Evolutionary conservation across 306 rosid species (phyloP).

Genomic region (Cucumis hystrix): DNA sequence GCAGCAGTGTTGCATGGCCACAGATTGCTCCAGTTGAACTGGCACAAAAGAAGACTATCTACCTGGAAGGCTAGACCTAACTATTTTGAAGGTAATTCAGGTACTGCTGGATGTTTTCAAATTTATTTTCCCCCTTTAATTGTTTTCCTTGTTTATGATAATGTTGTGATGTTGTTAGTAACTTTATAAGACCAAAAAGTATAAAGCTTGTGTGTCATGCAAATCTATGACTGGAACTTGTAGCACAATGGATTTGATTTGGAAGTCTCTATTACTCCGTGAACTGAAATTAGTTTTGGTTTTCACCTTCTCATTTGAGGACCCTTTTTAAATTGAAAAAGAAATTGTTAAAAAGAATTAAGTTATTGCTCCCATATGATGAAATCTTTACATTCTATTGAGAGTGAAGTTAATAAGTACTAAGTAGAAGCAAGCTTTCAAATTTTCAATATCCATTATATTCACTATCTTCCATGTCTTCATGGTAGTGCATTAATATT

Average conservation of each 20-base stretch:
- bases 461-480: neutral
- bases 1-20: constrained; percentile 52
- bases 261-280: neutral
- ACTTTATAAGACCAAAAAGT: neutral
- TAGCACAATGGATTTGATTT: neutral
- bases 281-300: neutral
- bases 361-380: neutral
- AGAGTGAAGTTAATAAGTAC: neutral
- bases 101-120: constrained; percentile 23
- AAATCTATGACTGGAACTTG: neutral
- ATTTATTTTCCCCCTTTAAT: neutral
- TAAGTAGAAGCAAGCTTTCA: neutral
- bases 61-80: constrained; percentile 27
- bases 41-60: constrained; percentile 36
- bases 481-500: neutral
- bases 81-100: constrained; percentile 54
- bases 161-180: neutral
- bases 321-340: neutral
- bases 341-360: neutral
- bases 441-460: neutral
- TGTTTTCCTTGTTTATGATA: neutral
- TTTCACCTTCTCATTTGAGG: neutral
- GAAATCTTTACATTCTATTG: neutral
- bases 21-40: constrained; percentile 50
- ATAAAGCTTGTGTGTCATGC: neutral